These are phyloP conservation scores for Monilinia polystroma DNA, from an alignment of 2,329 filamentous ascomycete species.

Conservation along the genomic window DNA sequence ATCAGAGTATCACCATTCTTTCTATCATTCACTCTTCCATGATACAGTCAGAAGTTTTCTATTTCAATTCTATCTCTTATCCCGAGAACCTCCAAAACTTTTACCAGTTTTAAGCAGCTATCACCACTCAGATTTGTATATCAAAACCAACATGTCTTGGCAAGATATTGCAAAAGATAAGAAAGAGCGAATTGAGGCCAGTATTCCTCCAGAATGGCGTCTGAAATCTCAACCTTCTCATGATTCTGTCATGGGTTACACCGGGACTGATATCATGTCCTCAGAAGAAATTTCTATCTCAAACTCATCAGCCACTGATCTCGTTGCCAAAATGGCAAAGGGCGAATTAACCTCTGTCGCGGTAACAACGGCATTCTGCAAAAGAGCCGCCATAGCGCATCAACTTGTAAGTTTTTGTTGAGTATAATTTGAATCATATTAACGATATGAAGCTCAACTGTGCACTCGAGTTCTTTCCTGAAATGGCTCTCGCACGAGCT, in stretches of 20 bases:
- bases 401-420: conserved; percentile 41
- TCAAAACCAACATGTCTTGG: conserved; percentile 44
- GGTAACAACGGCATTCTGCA: conserved; percentile 49
- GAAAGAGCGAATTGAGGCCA: conserved; percentile 51
- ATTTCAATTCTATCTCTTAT: background rate
- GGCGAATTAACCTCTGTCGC: conserved; percentile 38
- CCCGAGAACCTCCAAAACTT: background rate
- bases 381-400: conserved; percentile 50
- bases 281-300: conserved; percentile 48
- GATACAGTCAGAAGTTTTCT: background rate
- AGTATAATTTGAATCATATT: background rate
- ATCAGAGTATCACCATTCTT: background rate
- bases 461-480: conserved; percentile 50
- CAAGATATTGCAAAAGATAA: conserved; percentile 51
- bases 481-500: conserved; percentile 48
- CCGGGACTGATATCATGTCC: conserved; percentile 33
- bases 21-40: background rate
- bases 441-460: conserved; percentile 38
- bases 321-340: conserved; percentile 33
- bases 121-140: background rate
- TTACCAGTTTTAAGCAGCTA: background rate
- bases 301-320: conserved; percentile 32
- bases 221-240: conserved; percentile 54
- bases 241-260: conserved; percentile 50
- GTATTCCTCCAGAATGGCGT: conserved; percentile 58